phyloP scores from a whole-genome alignment of 2,329 filamentous ascomycete genomes.

The Ploettnerulaceae sp. region DNA sequence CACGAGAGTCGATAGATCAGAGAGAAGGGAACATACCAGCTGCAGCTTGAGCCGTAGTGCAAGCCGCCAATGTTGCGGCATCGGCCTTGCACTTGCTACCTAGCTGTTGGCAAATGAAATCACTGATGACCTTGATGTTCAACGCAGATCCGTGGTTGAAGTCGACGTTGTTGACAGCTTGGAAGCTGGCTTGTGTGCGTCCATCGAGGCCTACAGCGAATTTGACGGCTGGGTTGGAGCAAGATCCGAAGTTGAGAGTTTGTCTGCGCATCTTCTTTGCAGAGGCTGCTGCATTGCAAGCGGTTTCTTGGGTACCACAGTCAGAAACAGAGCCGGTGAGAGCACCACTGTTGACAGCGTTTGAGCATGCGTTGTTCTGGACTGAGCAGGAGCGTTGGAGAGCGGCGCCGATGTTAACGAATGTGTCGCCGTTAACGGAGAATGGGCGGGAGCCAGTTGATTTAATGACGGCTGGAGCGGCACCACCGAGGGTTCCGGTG shows the following conservation, averaged over 20 bases:
- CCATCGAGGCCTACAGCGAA: conserved; percentile 43
- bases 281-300: conserved; percentile 36
- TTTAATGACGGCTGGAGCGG: conserved; percentile 44
- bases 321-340: no score
- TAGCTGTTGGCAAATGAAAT: conserved; percentile 43
- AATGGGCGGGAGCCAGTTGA: conserved; percentile 49
- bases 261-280: conserved; percentile 22
- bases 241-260: conserved; percentile 38
- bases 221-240: conserved; percentile 39
- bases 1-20: neutral
- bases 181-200: conserved; percentile 40
- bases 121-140: conserved; percentile 43
- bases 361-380: conserved; percentile 56
- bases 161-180: conserved; percentile 38
- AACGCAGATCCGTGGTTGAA: conserved; percentile 45
- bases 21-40: conserved; percentile 15
- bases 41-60: conserved; percentile 18
- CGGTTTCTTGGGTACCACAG: conserved; percentile 51
- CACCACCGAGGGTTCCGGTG: conserved; percentile 46
- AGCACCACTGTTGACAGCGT: conserved; percentile 50
- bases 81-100: conserved; percentile 20
- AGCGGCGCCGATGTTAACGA: conserved; percentile 51
- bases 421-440: conserved; percentile 51
- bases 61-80: conserved; percentile 20
- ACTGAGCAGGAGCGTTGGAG: conserved; percentile 54